Base-by-base conservation (phyloP, 768 basidiomycete species). In the Amanita phalloides region DNA sequence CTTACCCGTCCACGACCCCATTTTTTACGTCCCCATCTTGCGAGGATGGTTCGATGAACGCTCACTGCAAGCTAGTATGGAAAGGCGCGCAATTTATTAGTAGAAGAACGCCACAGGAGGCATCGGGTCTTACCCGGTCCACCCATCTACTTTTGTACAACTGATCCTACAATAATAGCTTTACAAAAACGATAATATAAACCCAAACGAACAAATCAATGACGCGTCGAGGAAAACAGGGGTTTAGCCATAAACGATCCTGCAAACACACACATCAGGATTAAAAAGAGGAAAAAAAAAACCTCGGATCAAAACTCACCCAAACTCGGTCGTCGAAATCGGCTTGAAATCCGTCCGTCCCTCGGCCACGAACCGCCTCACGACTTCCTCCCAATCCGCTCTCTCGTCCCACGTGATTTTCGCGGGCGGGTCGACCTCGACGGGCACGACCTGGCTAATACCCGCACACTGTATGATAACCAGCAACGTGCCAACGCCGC, bases 381-480 rank as follows among this genome's bases (percentile, higher is more conserved):
- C 76, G 30, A 84, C 79, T 17, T 73, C 71, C 4, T 70, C 65
- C 87, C 87, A 90, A 64, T 90, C 87, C 9, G 81, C 81, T 50
- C 86, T 73, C 17, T 66, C 58, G 62, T 88, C 86, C 88, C 87
- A 90, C 32, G 79, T 71, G 60, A 89, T 87, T 58, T 81, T 84
- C 53, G 75, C 69, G 1, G 85, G 87, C 6, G 84, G 78, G 64
- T 90, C 88, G 47, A 90, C 83, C 62, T 90, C 88, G 56, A 90
- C 85, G 30, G 88, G 88, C 82, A 90, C 86, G 56, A 90, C 86
- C 59, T 90, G 86, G 60, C 79, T 81, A 60, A 88, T 74, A 21
- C 75, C 73, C 35, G 79, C 84, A 60, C 87, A 89, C 60, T 90
- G 85, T 53, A 90, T 73, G 62, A 90, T 71, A 64, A 90, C 74